Evolutionary conservation across 805 yeast genomes (phyloP).

Genomic region (Metschnikowia borealis): DNA sequence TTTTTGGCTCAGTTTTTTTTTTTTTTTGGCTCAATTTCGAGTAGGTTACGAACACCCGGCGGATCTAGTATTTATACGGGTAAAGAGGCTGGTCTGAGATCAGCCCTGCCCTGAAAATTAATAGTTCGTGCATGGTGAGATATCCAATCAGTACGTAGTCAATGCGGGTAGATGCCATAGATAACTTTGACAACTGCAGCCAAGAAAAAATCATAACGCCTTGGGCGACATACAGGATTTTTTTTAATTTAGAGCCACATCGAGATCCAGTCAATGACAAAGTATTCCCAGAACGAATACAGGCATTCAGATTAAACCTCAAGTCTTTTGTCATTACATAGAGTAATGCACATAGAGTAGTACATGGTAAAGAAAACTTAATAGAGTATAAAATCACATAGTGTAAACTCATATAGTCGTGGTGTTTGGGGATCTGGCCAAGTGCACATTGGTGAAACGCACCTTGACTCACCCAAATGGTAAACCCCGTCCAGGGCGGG

Average conservation of each 20-base stretch:
- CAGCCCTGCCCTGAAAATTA: background rate
- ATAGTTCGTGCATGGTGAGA: background rate
- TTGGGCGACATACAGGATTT: background rate
- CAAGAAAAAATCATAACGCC: conserved; percentile 2
- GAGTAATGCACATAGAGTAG: too few species aligned
- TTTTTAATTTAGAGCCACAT: background rate
- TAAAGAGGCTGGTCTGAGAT: background rate
- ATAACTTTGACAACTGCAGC: conserved; percentile 4
- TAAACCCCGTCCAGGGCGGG: background rate
- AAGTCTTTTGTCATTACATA: too few species aligned
- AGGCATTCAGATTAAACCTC: too few species aligned
- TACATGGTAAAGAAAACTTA: too few species aligned
- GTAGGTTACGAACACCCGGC: background rate
- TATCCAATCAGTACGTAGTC: conserved; percentile 1
- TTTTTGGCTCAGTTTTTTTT: background rate
- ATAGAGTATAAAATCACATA: too few species aligned
- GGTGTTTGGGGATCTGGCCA: background rate
- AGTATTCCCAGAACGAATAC: too few species aligned
- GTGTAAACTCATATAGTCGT: too few species aligned
- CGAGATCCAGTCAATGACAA: background rate
- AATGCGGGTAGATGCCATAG: conserved; percentile 9
- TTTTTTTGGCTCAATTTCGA: too few species aligned
- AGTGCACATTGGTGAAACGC: background rate
- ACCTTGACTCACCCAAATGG: background rate
- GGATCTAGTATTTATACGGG: background rate